Evolutionary conservation across 345 rosid genomes (phyloP).

Genomic region (Pugionium cornutum): DNA sequence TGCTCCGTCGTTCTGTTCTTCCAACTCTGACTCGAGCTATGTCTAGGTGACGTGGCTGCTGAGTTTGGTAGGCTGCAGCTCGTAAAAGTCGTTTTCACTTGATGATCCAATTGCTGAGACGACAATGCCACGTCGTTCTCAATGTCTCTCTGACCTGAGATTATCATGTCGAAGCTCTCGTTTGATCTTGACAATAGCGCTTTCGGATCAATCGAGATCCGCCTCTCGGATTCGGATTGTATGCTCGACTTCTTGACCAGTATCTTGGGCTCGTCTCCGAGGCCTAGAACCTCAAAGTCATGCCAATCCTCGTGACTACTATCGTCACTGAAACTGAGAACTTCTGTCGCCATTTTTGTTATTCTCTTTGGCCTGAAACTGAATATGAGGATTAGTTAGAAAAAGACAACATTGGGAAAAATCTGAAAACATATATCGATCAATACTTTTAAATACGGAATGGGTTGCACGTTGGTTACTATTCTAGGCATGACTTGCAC

Average conservation of each 20-base stretch:
- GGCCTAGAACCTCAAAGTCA: slow-evolving; percentile 39
- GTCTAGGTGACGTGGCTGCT: slow-evolving; percentile 62
- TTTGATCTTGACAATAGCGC: slow-evolving; percentile 43
- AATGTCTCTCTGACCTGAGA: slow-evolving; percentile 39
- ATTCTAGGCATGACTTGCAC: slow-evolving; percentile 36
- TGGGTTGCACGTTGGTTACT: slow-evolving; percentile 41
- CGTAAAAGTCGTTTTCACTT: slow-evolving; percentile 44
- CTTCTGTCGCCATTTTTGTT: slow-evolving; percentile 30
- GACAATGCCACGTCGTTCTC: slow-evolving; percentile 30
- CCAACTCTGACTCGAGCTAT: slow-evolving; percentile 45
- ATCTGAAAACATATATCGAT: slow-evolving; percentile 11
- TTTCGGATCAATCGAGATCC: slow-evolving; percentile 60
- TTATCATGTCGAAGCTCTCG: slow-evolving; percentile 44
- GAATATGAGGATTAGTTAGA: not conserved
- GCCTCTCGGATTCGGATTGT: slow-evolving; percentile 49
- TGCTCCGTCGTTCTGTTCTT: slow-evolving; percentile 44
- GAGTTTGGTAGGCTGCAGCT: slow-evolving; percentile 71
- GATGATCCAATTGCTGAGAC: slow-evolving; percentile 35
- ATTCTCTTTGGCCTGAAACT: not conserved
- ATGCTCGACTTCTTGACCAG: slow-evolving; percentile 43
- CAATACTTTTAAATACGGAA: slow-evolving; percentile 39
- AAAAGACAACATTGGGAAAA: slow-evolving; percentile 3
- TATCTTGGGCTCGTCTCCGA: slow-evolving; percentile 38
- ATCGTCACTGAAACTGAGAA: slow-evolving; percentile 35
- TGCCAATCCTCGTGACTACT: slow-evolving; percentile 44